Base-by-base conservation (phyloP, 495 filamentous ascomycete genomes). In the Podospora sp. region DNA sequence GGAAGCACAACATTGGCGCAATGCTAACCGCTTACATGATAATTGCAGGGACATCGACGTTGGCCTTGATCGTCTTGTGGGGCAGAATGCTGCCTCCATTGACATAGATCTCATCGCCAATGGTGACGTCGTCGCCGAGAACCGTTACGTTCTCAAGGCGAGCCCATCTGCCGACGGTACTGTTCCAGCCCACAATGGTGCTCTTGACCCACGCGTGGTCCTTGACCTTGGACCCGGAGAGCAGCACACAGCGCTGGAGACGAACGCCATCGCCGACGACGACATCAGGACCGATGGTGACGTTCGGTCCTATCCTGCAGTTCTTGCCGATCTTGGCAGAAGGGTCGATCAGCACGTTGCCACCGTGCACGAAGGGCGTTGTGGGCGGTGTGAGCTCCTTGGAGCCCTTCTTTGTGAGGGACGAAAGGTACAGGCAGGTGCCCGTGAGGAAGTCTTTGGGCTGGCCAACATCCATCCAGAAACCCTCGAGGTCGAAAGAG, bases 401-500 rank as follows among this genome's bases (percentile, higher is more conserved):
- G 65, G 92, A 91, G 76, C 90, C 89, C 81, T 92, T 95, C 87
- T 97, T 97, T 12, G 94, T 86, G 63, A 99, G 87, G 14, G 92
- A 96, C 24, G 91, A 93, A 60, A 99, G 89, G 82, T 98, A 99
- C 59, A 99, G 87, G 79, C 96, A 99, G 69, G 95, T 98, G 66
- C 95, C 95, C 35, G 89, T 92, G 60, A 99, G 84, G 86, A 99
- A 99, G 77, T 99, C 95, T 82, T 99, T 99, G 62, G 95, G 95
- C 79, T 99, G 95, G 72, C 95, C 95, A 65, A 99, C 94, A 73
- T 99, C 95, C 95, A 99, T 99, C 95, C 95, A 99, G 85, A 97
- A 99, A 69, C 95, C 94, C 70, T 99, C 96, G 46, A 99, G 86
- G 78, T 99, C 95, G 77, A 97, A 97, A 2, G 94, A 97, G 86